A percentile compares a stretch with the other conserved stretches of the same genome.
Evolutionary conservation across 2,329 filamentous ascomycete genomes (phyloP).

Genomic region (Colletotrichum spinosum): DNA sequence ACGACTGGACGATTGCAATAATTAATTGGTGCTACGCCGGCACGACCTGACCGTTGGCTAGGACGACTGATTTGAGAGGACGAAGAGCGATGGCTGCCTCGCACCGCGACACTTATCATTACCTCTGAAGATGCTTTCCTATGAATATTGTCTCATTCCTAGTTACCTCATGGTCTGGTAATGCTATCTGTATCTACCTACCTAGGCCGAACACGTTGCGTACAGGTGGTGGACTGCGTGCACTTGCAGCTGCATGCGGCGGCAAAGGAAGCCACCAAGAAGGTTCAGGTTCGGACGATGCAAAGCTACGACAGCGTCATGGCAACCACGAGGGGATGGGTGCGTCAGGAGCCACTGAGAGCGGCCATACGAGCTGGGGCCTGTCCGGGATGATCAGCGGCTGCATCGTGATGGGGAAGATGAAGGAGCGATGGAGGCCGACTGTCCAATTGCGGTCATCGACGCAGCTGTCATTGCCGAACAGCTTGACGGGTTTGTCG

Average conservation of each 20-base stretch:
- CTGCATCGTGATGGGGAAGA: conserved; percentile 19
- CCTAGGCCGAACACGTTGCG: conserved; percentile 25
- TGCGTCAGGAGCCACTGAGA: conserved; percentile 16
- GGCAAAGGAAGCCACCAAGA: conserved; percentile 10
- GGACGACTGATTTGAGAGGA: no score
- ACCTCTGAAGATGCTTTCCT: no score
- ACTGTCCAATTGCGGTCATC: conserved; percentile 18
- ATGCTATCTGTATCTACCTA: neutral
- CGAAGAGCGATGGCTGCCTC: no score
- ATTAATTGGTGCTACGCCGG: conserved; percentile 13
- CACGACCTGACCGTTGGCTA: neutral
- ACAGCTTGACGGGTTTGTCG: conserved; percentile 6
- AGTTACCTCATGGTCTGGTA: no score
- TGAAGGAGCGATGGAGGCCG: conserved; percentile 16
- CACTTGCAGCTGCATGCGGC: conserved; percentile 30
- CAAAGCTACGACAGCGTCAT: conserved; percentile 37
- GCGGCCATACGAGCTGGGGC: neutral
- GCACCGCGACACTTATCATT: no score
- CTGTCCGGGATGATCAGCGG: conserved; percentile 17
- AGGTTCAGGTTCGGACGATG: conserved; percentile 13
- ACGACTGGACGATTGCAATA: conserved; percentile 24
- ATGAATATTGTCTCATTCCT: no score
- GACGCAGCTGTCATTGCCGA: conserved; percentile 12
- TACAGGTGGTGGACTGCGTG: conserved; percentile 25
- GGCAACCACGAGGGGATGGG: conserved; percentile 34